A percentile compares a stretch with the other conserved stretches of the same genome.
Conservation (phyloP, 108 stramenopile species). For the Tribonema minus region DNA sequence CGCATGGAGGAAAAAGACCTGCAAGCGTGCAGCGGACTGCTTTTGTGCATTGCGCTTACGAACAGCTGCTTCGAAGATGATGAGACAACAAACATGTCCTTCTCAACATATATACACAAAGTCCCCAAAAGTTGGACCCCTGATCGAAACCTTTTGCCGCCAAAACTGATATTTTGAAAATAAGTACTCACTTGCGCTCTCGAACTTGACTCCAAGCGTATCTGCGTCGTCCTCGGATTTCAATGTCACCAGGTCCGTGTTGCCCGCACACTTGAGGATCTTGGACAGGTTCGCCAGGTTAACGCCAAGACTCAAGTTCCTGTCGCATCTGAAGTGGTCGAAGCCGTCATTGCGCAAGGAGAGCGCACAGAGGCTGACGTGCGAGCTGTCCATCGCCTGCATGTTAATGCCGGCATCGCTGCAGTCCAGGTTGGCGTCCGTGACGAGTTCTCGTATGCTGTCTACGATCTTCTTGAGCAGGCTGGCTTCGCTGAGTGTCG, state of each 20-base stretch:
- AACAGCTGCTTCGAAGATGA: no score
- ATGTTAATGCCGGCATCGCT: conserved; percentile 70
- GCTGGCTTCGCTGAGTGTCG: conserved; percentile 78
- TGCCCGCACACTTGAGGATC: conserved; percentile 95
- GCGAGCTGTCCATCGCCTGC: conserved; percentile 98
- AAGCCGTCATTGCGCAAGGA: conserved; percentile 74
- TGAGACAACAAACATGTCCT: no score
- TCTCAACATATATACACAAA: no score
- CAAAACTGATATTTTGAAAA: no score
- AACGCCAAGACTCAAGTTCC: conserved; percentile 81
- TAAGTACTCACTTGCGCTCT: conserved; percentile 54
- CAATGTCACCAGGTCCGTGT: conserved; percentile 88
- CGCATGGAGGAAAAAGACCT: no score
- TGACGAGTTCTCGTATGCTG: conserved; percentile 87
- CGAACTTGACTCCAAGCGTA: conserved; percentile 83
- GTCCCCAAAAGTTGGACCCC: no score
- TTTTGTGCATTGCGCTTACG: no score
- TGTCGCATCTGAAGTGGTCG: conserved; percentile 93
- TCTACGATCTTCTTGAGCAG: conserved; percentile 95
- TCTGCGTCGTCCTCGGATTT: conserved; percentile 93
- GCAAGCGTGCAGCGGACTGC: no score
- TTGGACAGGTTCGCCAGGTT: conserved; percentile 90
- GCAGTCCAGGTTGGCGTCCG: conserved; percentile 77
- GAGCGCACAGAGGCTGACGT: conserved; percentile 89
- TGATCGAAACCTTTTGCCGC: no score